Conservation (phyloP, 108 stramenopile species). For the Nannochloropsis salina region DNA sequence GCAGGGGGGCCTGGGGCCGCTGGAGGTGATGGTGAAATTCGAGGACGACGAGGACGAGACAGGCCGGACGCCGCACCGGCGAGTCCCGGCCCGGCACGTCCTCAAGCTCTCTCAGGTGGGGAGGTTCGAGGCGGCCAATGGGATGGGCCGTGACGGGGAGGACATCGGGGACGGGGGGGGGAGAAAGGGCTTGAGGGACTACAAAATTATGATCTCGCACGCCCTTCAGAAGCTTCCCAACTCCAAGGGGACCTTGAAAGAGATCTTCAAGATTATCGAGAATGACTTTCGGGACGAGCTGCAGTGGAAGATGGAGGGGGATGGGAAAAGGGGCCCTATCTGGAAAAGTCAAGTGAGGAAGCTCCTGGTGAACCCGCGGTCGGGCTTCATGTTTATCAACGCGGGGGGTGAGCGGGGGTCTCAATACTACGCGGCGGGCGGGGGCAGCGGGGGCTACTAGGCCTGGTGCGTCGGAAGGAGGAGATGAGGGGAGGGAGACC, state of each 20-base stretch:
- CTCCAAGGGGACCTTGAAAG: constrained; percentile 29
- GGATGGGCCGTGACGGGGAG: background rate
- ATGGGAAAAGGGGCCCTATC: background rate
- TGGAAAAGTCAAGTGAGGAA: constrained; percentile 25
- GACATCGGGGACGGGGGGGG: constrained; percentile 22
- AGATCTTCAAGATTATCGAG: constrained; percentile 43
- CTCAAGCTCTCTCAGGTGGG: constrained; percentile 53
- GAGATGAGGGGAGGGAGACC: background rate
- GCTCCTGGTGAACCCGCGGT: background rate
- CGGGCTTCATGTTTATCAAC: background rate
- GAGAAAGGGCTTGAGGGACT: background rate
- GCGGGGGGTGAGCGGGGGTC: background rate
- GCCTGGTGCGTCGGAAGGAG: background rate
- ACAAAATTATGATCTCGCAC: constrained; percentile 35
- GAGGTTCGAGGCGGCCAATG: constrained; percentile 10
- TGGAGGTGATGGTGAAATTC: constrained; percentile 89
- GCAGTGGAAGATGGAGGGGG: background rate
- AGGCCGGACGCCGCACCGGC: constrained; percentile 80
- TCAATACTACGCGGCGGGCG: background rate
- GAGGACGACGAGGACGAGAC: constrained; percentile 84
- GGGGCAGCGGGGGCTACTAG: background rate
- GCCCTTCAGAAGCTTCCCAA: constrained; percentile 25
- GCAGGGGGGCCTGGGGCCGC: constrained; percentile 43
- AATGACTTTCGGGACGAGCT: constrained; percentile 21
- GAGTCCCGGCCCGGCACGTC: constrained; percentile 84